Percentiles rank a stretch among this genome's conserved stretches.
phyloP scores from a whole-genome alignment of 139 green algal genomes.

The Chlorella sp. region DNA sequence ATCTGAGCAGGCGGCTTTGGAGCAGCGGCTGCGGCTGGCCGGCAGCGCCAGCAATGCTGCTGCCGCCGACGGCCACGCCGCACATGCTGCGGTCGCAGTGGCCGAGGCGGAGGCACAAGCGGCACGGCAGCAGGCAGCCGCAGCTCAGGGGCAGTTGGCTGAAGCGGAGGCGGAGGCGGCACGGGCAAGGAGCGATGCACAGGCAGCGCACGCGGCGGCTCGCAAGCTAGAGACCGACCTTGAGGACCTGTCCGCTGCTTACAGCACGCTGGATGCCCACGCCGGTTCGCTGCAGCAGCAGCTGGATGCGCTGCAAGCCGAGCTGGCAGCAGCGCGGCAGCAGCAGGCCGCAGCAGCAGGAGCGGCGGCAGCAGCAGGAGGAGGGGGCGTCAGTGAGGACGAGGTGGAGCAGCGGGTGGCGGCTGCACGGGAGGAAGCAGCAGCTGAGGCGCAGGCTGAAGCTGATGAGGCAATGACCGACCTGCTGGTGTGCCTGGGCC shows the following conservation, averaged over 20 bases:
- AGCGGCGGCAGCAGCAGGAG: neutral
- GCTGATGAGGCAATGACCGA: constrained; percentile 81
- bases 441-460: constrained; percentile 58
- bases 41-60: constrained; percentile 15
- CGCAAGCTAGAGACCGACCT: constrained; percentile 69
- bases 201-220: constrained; percentile 29
- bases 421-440: constrained; percentile 41
- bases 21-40: neutral
- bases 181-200: neutral
- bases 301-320: constrained; percentile 2
- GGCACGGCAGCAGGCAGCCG: constrained; percentile 44
- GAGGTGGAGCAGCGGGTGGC: constrained; percentile 20
- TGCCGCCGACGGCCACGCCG: neutral
- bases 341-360: neutral
- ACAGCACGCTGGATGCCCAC: constrained; percentile 82
- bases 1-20: neutral
- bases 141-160: constrained; percentile 36
- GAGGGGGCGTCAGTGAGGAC: neutral
- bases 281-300: constrained; percentile 68
- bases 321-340: neutral
- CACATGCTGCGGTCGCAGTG: neutral
- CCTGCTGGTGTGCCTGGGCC: constrained; percentile 88
- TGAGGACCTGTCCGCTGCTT: constrained; percentile 70
- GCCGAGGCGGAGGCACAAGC: constrained; percentile 38
- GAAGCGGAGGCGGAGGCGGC: constrained; percentile 15